Base-by-base conservation (phyloP, 176 grass and related monocot genomes). In the Echinochloa phyllopogon region DNA sequence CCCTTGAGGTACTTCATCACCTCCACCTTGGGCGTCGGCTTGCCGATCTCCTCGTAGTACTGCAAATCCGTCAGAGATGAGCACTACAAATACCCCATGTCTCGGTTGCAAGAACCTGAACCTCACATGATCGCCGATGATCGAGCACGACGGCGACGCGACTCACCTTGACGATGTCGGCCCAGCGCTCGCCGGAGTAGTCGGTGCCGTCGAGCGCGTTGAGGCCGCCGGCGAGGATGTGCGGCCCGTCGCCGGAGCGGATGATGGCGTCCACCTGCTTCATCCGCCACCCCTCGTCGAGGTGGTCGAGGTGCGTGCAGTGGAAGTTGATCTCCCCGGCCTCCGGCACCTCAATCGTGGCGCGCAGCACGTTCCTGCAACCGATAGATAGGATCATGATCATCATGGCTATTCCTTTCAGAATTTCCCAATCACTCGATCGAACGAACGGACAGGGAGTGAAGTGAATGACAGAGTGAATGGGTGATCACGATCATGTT, bases 261-360 rank as follows among this genome's bases (percentile, higher is more conserved):
- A 99, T 90, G 76, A 99, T 99, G 5, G 91, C 76, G 75, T 94
- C 92, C 18, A 99, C 77, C 86, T 99, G 96, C 59, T 94, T 99
- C 91, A 94, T 96, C 78, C 96, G 84, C 96, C 94, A 99, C 66
- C 79, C 88, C 71, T 99, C 96, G 45, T 99, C 94, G 0, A 99
- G 96, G 90, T 96, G 96, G 84, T 99, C 96, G 20, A 99, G 96
- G 88, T 96, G 96, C 1, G 96, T 99, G 90, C 96, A 99, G 69
- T 92, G 96, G 86, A 99, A 92, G 84, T 93, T 86, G 38, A 99
- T 44, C 84, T 99, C 96, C n/a, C 96, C 96, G 15, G 85, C 74
- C 6, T 41, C 68, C 7, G 96, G 96, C 79, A 96, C 92, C 74
- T 99, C 96, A 58, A 99, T 94, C 45, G 93, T 99, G 65, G 92